Conservation (phyloP, 1,139 yeast genomes). For the Blastobotrys aristatus region DNA sequence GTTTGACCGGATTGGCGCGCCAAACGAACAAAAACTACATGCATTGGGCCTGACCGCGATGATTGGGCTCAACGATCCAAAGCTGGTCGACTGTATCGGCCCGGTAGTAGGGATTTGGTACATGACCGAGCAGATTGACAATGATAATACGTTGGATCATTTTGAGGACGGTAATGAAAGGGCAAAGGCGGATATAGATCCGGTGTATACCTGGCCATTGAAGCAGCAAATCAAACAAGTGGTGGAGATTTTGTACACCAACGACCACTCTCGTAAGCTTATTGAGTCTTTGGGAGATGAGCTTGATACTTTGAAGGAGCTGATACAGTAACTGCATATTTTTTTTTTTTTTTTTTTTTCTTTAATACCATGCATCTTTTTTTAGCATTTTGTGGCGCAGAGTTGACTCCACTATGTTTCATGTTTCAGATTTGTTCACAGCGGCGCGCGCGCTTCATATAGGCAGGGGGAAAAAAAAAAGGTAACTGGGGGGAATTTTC, state of each 20-base stretch:
- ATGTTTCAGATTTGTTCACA: too few species aligned
- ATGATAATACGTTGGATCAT: neutral
- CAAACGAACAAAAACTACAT: constrained; percentile 42
- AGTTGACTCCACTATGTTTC: too few species aligned
- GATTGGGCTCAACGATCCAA: constrained; percentile 5
- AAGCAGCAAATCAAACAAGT: neutral
- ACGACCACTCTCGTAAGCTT: neutral
- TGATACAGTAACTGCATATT: neutral
- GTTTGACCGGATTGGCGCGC: constrained; percentile 55
- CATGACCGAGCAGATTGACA: neutral
- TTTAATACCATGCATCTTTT: too few species aligned
- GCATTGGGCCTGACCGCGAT: constrained; percentile 13
- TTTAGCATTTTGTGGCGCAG: too few species aligned
- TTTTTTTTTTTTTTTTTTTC: too few species aligned
- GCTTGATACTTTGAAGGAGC: neutral
- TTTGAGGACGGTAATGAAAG: neutral
- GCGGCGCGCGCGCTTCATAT: too few species aligned
- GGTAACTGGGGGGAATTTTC: too few species aligned
- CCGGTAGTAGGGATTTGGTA: constrained; percentile 11
- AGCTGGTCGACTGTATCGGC: constrained; percentile 6
- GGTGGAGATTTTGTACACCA: neutral
- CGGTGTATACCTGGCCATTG: constrained; percentile 1
- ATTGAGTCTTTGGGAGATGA: constrained; percentile 4
- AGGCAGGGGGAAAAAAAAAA: too few species aligned
- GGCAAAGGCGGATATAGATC: constrained; percentile 5